Evolutionary conservation across 2,329 filamentous ascomycete species (phyloP), one percentile per base, ranked within the genome.

Genomic region (Botryotinia globosa): DNA sequence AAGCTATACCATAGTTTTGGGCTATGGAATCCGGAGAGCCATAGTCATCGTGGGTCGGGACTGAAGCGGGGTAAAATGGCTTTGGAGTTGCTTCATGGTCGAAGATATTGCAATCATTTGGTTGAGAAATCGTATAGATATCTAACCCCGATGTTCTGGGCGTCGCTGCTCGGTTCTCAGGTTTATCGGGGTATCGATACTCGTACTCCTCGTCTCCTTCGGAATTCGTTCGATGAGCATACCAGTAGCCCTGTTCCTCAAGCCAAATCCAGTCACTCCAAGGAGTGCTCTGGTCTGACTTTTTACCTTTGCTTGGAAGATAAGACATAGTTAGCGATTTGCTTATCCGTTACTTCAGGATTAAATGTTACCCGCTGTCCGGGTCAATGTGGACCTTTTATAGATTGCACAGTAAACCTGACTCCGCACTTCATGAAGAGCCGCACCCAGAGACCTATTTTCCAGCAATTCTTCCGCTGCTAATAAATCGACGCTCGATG

Each of bases 31-130:
- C n/a, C 6, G 32, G n/a, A 66, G 22, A 8, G 20, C 12, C 20
- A 22, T 39, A 51, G 32, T 37, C 12, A 51, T 51, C 6, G 12
- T n/a, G 16, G 9, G 12, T 25, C 8, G 45, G 3, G n/a, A 44
- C 22, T 5, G 29, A 7, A 20, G 22, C 1, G 18, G 3, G 5
- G 32, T 66, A n/a, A 7, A 32, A 14, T 54, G 32, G 34, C 16
- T 5, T 67, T 39, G 45, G 1, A 22, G 34, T 54, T 54, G 32
- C 16, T 29, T 54, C 16, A 16, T 39, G 16, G 45, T 18, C 20
- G 5, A 39, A 5, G 29, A 0, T 2, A 25, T 10, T 25, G 7
- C 6, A 12, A n/a, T 54, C 16, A 5, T 25, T 6, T 1, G 22
- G 6, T 10, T 66, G 64, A 12, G 45, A 29, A 4, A 16, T 29